Base-by-base conservation (phyloP, 1,284 basidiomycete genomes). In the Ceratobasidium sp. region DNA sequence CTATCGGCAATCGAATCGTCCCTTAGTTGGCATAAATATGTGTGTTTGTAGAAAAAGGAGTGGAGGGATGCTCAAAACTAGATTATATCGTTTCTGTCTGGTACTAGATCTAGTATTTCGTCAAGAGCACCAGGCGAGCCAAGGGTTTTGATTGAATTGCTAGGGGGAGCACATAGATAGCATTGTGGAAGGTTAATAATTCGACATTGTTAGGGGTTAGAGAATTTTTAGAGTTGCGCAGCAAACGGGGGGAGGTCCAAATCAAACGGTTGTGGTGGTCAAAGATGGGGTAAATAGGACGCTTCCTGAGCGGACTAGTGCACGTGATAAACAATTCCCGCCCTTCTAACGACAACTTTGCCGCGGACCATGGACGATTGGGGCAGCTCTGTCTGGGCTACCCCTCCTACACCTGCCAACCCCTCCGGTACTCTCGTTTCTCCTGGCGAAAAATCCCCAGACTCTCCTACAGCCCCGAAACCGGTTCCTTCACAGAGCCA, bases 351-450 rank as follows among this genome's bases (percentile, higher is more conserved):
- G 45, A 56, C 91, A 79, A 41, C 36, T 41, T 41, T 11, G 11
- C 36, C 36, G 36, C 36, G 11, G 36, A 41, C 36, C 11, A 91
- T 92, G 81, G 92, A 92, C 79, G 81, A 92, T 73, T 90, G 93
- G 80, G 90, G 90, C 63, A 84, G 91, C 63, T 90, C 91, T 17
- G 88, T 93, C 50, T 93, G 92, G 92, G 89, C 87, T 59, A 83
- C 85, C 8, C 84, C 84, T 65, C 80, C 80, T 44, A 86, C 87
- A 62, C 81, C 84, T 79, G 81, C 17, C 76, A 79, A 19, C 80
- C 73, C 79, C 79, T 77, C 81, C 79, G 62, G 79, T 78, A 78
- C 79, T 79, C 72, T 77, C 76, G 78, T 76, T 79, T 69, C 78
- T 76, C 65, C 74, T 78, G 63, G 72, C 80, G 75, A 44, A 27